Conservation (phyloP, 75 land plant species). For the Picea sitchensis region DNA sequence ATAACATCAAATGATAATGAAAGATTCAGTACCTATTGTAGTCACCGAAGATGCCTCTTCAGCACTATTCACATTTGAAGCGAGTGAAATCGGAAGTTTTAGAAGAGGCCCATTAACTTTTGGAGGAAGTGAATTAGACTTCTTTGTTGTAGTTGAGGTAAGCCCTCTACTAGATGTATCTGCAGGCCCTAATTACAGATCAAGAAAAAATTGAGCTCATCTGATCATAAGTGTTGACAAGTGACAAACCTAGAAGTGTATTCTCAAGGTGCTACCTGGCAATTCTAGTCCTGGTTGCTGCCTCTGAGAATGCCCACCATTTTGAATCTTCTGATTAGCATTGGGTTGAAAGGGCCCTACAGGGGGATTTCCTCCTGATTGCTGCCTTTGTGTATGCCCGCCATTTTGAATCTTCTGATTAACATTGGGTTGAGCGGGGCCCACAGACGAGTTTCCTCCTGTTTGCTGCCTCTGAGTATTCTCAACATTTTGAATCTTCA, state of each 20-base stretch:
- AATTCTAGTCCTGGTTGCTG: conserved; percentile 8
- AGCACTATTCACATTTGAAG: too few species aligned
- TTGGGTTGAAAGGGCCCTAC: conserved; percentile 19
- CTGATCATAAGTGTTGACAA: too few species aligned
- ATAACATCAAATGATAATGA: not conserved
- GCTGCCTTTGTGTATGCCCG: conserved; percentile 10
- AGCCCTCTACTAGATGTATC: not conserved
- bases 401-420: conserved; percentile 14
- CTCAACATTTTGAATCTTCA: conserved; percentile 11
- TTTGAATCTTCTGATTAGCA: conserved; percentile 13
- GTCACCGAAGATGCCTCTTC: too few species aligned
- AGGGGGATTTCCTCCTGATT: conserved; percentile 22
- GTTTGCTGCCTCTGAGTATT: conserved; percentile 9
- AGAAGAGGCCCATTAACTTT: too few species aligned
- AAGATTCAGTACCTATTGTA: too few species aligned
- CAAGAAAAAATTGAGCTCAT: conserved; percentile 12
- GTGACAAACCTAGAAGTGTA: too few species aligned
- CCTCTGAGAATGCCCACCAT: conserved; percentile 7
- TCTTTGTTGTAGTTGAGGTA: not conserved
- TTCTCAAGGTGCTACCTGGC: too few species aligned
- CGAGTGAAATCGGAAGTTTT: too few species aligned
- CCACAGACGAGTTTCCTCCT: conserved; percentile 23
- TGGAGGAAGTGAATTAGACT: too few species aligned
- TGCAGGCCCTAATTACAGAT: not conserved
- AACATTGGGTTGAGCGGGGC: conserved; percentile 9